These are phyloP conservation scores for Alternaria burnsii DNA, from an alignment of 2,329 filamentous ascomycete genomes.

Conservation along the genomic window DNA sequence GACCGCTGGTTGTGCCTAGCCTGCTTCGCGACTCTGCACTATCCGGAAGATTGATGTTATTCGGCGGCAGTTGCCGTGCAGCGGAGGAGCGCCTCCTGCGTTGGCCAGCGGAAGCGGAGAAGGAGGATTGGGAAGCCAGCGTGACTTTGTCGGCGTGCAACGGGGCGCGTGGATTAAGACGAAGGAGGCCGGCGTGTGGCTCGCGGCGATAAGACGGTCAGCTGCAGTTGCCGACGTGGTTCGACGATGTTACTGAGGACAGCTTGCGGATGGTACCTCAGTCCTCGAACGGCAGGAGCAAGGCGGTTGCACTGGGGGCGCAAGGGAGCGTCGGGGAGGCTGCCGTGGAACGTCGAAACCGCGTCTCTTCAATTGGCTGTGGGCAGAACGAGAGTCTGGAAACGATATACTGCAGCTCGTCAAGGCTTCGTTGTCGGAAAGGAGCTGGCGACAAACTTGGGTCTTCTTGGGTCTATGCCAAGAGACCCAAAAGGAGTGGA, in stretches of 20 bases:
- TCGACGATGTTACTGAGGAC: slow-evolving; percentile 29
- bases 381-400: slow-evolving; percentile 18
- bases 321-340: slow-evolving; percentile 26
- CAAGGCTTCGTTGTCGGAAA: slow-evolving; percentile 28
- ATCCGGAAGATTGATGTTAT: slow-evolving; percentile 43
- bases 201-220: slow-evolving; percentile 25
- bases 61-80: slow-evolving; percentile 45
- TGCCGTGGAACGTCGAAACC: slow-evolving; percentile 33
- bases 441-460: slow-evolving; percentile 32
- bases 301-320: slow-evolving; percentile 33
- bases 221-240: slow-evolving; percentile 21
- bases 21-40: slow-evolving; percentile 34
- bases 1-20: slow-evolving; percentile 45
- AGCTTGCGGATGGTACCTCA: slow-evolving; percentile 35
- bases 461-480: slow-evolving; percentile 29
- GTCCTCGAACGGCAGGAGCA: slow-evolving; percentile 25
- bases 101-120: slow-evolving; percentile 50
- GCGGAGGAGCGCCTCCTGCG: slow-evolving; percentile 53
- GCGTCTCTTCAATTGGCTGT: slow-evolving; percentile 18
- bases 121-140: slow-evolving; percentile 51
- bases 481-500: slow-evolving; percentile 30
- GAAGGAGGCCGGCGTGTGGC: slow-evolving; percentile 32
- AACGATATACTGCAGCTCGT: slow-evolving; percentile 18
- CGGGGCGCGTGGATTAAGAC: slow-evolving; percentile 36
- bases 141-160: slow-evolving; percentile 39